These are phyloP conservation scores for Herpetospermum pedunculosum DNA, from an alignment of 306 rosid genomes.

Conservation along the genomic window DNA sequence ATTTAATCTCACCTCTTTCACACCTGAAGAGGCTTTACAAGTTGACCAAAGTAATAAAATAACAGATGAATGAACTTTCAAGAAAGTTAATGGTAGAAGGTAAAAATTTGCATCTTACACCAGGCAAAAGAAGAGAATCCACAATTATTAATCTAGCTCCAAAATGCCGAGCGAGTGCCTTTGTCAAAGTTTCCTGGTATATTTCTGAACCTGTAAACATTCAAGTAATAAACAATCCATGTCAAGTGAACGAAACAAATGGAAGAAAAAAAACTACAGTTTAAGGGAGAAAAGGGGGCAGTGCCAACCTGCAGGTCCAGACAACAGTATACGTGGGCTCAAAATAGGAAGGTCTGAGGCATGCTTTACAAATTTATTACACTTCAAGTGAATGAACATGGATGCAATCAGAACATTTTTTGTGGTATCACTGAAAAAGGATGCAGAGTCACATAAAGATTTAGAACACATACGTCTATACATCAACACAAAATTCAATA, in stretches of 20 bases:
- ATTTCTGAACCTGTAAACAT: constrained; percentile 79
- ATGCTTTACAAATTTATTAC: constrained; percentile 54
- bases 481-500: neutral
- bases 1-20: neutral
- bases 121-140: constrained; percentile 72
- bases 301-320: constrained; percentile 82
- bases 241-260: constrained; percentile 6
- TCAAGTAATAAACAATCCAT: constrained; percentile 2
- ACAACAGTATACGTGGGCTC: constrained; percentile 70
- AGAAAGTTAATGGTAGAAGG: neutral
- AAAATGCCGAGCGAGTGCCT: constrained; percentile 88
- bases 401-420: constrained; percentile 66
- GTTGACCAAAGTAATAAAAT: neutral
- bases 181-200: constrained; percentile 81
- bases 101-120: constrained; percentile 49
- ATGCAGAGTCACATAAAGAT: constrained; percentile 9
- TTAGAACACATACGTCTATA: neutral
- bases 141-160: constrained; percentile 63
- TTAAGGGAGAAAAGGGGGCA: neutral
- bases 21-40: neutral
- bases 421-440: constrained; percentile 69
- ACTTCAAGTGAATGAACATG: constrained; percentile 67
- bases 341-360: constrained; percentile 59
- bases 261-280: neutral
- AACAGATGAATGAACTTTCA: neutral